Percentiles rank a stretch among this genome's conserved stretches.
These are phyloP conservation scores for Phyllosticta citriasiana DNA, from an alignment of 2,329 filamentous ascomycete species.

Conservation along the genomic window DNA sequence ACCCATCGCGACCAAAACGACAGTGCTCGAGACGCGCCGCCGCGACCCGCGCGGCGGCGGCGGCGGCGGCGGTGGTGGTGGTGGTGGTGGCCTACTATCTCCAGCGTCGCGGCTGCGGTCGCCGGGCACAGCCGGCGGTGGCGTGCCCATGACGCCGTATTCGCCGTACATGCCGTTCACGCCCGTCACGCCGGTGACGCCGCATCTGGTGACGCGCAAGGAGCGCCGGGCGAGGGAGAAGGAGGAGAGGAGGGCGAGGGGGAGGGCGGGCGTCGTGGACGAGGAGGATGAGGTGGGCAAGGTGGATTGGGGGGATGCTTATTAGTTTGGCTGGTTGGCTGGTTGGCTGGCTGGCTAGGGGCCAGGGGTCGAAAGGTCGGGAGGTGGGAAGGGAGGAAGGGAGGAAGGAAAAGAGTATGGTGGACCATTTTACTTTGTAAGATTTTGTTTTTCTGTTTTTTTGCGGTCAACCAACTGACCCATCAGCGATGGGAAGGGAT, in stretches of 20 bases:
- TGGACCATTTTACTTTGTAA: too few species aligned
- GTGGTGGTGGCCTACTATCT: too few species aligned
- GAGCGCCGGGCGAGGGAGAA: slow-evolving; percentile 61
- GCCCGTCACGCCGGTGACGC: slow-evolving; percentile 65
- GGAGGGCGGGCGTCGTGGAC: slow-evolving; percentile 38
- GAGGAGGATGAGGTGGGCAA: slow-evolving; percentile 24
- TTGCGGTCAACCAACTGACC: too few species aligned
- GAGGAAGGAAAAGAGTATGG: too few species aligned
- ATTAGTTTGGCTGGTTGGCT: not conserved
- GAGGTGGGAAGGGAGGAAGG: too few species aligned
- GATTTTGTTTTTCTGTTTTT: too few species aligned
- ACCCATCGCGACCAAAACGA: slow-evolving; percentile 30
- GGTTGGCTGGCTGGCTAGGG: too few species aligned
- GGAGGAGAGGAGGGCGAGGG: slow-evolving; percentile 44
- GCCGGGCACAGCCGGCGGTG: slow-evolving; percentile 38
- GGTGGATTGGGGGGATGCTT: slow-evolving; percentile 9
- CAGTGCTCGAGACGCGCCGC: slow-evolving; percentile 26
- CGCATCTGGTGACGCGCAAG: slow-evolving; percentile 59
- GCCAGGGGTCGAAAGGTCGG: too few species aligned
- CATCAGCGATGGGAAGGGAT: too few species aligned
- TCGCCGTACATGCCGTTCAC: slow-evolving; percentile 72
- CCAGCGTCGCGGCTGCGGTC: slow-evolving; percentile 30
- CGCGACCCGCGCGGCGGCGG: not conserved
- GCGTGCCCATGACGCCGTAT: slow-evolving; percentile 59
- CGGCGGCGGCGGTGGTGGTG: too few species aligned